Base-by-base conservation (phyloP, 805 yeast genomes). In the Wickerhamomyces ciferrii region DNA sequence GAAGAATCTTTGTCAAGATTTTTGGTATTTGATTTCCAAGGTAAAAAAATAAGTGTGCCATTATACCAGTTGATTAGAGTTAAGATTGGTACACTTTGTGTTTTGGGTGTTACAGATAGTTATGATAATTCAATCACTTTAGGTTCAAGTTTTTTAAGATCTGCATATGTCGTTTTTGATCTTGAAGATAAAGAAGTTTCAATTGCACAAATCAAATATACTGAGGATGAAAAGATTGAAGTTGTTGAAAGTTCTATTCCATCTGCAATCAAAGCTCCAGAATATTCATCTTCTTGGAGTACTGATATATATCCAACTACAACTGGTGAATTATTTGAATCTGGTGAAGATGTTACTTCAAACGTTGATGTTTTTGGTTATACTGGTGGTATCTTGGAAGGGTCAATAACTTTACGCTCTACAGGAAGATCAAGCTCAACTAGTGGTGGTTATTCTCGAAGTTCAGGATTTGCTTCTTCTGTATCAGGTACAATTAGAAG, bases 91-190 rank as follows among this genome's bases (percentile, higher is more conserved):
- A 53, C 58, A 3, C 58, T 65, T 20, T 80, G 84, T 64, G 72
- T 70, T 8, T 53, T 79, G 37, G 80, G 76, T 8, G 48, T 78
- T 5, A 50, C 65, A 27, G 51, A 60, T 6, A 56, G 69, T 10
- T 66, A 63, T 44, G 66, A 66, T 27, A 67, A 66, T 23, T 47
- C 63, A 2, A 61, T 68, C 46, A 69, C 73, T 10, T 59, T 79
- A 18, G 86, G 86, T 42, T 83, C 78, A 56, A 63, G 74, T 5
- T 75, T 81, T 60, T 56, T 81, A 46, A 67, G 75, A 49, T 60
- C 72, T 23, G 78, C 76, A 1, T 80, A 80, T 53, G 69, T 74
- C 32, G 83, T 79, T 41, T 81, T 70, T 48, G 84, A 81, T 59
- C 56, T 80, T 41, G 81, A 74, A 31, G 63, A 67, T 37, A 54